These are phyloP conservation scores for Candolleomyces aberdarensis DNA, from an alignment of 768 basidiomycete genomes.

Conservation along the genomic window DNA sequence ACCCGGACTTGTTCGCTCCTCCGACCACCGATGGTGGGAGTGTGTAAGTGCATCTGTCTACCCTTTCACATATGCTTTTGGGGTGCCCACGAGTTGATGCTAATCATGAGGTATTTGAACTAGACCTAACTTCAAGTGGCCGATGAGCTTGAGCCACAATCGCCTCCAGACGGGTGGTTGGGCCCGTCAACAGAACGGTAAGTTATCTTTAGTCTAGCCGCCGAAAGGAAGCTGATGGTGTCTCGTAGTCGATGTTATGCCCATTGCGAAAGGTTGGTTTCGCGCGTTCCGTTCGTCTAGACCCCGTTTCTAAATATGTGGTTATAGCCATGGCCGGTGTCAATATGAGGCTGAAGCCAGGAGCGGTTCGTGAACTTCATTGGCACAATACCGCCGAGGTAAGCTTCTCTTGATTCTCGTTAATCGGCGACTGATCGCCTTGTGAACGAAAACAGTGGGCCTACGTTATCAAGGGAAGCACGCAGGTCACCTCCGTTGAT, in stretches of 20 bases:
- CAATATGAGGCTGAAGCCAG: constrained; percentile 49
- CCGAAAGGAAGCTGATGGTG: background rate
- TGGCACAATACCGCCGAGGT: constrained; percentile 52
- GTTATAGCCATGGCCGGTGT: constrained; percentile 39
- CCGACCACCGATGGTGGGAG: constrained; percentile 43
- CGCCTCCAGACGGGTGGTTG: constrained; percentile 58
- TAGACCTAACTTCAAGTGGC: constrained; percentile 54
- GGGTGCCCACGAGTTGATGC: background rate
- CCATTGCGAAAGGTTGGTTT: constrained; percentile 42
- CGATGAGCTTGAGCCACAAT: constrained; percentile 52
- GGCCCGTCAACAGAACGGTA: constrained; percentile 55
- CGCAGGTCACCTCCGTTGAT: constrained; percentile 48
- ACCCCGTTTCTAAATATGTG: background rate
- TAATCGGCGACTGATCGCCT: background rate
- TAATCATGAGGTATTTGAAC: background rate
- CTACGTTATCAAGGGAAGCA: constrained; percentile 47
- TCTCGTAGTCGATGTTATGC: constrained; percentile 40
- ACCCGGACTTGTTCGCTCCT: constrained; percentile 41
- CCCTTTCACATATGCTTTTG: too few species aligned
- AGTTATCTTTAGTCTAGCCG: constrained; percentile 1
- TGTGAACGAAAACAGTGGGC: constrained; percentile 38
- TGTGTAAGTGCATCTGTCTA: constrained; percentile 28
- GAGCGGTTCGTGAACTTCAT: constrained; percentile 51
- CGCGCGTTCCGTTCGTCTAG: background rate
- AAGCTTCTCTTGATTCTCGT: constrained; percentile 1